Percentiles rank a stretch among this genome's conserved stretches.
phyloP scores from a whole-genome alignment of 495 filamentous ascomycete species.

The Jackrogersella minutella region DNA sequence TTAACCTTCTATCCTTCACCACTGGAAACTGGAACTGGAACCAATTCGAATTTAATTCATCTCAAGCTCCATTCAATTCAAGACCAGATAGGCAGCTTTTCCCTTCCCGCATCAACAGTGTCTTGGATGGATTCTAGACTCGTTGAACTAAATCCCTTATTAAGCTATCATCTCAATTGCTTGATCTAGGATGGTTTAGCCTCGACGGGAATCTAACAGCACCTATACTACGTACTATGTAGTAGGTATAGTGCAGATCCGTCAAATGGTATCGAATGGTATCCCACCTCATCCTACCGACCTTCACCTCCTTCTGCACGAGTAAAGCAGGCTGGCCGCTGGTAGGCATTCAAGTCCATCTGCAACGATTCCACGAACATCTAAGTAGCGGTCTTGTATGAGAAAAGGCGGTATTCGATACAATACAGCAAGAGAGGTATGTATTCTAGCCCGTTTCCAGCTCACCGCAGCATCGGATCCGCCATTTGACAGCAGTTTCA shows the following conservation, averaged over 20 bases:
- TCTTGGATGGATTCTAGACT: slow-evolving; percentile 14
- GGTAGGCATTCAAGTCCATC: background rate
- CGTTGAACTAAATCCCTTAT: slow-evolving; percentile 4
- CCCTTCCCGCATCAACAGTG: slow-evolving; percentile 20
- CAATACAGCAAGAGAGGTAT: background rate
- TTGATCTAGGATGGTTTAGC: slow-evolving; percentile 22
- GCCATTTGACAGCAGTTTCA: slow-evolving; percentile 34
- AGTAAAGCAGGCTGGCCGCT: slow-evolving; percentile 26
- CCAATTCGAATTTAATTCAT: too few species aligned
- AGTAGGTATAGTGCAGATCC: slow-evolving; percentile 25
- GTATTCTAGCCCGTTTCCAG: slow-evolving; percentile 2
- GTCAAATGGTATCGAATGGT: background rate
- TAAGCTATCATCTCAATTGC: slow-evolving; percentile 1
- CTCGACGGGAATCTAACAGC: slow-evolving; percentile 13
- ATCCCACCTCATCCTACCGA: slow-evolving; percentile 12
- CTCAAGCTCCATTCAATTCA: slow-evolving; percentile 3
- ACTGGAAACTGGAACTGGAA: too few species aligned
- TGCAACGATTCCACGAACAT: background rate
- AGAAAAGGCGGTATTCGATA: slow-evolving; percentile 5
- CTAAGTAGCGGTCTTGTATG: background rate
- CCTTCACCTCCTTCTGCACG: slow-evolving; percentile 9
- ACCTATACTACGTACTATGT: too few species aligned
- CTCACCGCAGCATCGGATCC: slow-evolving; percentile 33
- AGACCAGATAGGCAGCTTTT: slow-evolving; percentile 11
- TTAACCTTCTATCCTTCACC: too few species aligned